Percentiles rank a stretch among this genome's conserved stretches.
These are phyloP conservation scores for Fusarium clavum DNA, from an alignment of 2,329 filamentous ascomycete species.

Conservation along the genomic window DNA sequence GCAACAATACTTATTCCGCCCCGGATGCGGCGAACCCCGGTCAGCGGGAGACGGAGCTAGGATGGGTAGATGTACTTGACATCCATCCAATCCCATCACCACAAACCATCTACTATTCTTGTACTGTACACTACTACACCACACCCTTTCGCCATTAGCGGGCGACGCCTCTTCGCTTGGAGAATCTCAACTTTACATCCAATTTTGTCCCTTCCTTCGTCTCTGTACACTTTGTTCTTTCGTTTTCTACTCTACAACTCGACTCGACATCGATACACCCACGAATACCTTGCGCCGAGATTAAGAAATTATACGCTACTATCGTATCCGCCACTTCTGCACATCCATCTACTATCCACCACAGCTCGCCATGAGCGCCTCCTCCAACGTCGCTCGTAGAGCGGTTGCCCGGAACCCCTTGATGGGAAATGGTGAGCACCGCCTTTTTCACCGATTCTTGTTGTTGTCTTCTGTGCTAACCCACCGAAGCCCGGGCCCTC, in stretches of 20 bases:
- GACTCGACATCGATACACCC: constrained; percentile 11
- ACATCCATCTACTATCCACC: constrained; percentile 11
- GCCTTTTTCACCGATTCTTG: background rate
- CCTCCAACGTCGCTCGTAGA: constrained; percentile 66
- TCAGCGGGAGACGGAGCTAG: constrained; percentile 38
- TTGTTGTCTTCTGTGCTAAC: constrained; percentile 43
- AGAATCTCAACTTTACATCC: constrained; percentile 44
- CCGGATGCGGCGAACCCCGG: constrained; percentile 37
- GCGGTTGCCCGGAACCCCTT: constrained; percentile 66
- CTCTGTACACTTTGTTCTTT: constrained; percentile 22
- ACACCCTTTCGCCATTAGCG: constrained; percentile 38
- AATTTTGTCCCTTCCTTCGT: constrained; percentile 43
- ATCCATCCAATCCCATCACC: constrained; percentile 39
- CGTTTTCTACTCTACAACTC: background rate
- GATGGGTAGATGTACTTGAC: constrained; percentile 29
- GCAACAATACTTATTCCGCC: constrained; percentile 7
- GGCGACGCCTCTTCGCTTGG: constrained; percentile 36
- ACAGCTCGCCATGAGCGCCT: constrained; percentile 64
- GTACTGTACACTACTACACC: constrained; percentile 23
- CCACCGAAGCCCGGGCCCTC: constrained; percentile 57
- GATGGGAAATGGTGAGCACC: constrained; percentile 59
- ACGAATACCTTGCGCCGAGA: constrained; percentile 8
- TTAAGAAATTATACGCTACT: constrained; percentile 11
- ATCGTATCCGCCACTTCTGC: constrained; percentile 19
- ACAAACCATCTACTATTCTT: constrained; percentile 29